A percentile compares a stretch with the other conserved stretches of the same genome.
These are phyloP conservation scores for Kalmanozyma brasiliensis DNA, from an alignment of 1,284 basidiomycete species.

Conservation along the genomic window DNA sequence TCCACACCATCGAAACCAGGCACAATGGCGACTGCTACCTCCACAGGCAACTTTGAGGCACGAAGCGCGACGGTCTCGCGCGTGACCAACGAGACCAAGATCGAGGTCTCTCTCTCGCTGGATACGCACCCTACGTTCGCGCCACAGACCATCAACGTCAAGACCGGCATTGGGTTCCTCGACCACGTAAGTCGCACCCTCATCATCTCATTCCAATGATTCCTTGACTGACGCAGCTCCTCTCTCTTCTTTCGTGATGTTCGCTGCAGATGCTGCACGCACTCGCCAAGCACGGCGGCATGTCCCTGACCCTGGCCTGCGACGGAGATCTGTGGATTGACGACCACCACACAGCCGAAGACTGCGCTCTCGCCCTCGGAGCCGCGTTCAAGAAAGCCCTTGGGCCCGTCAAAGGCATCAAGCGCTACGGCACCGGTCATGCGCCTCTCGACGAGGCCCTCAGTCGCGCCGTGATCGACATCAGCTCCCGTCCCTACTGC, in stretches of 20 bases:
- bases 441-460: constrained; percentile 93
- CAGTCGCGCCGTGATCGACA: constrained; percentile 94
- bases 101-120: constrained; percentile 82
- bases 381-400: constrained; percentile 94
- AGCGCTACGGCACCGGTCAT: constrained; percentile 93
- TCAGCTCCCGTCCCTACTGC: constrained; percentile 96
- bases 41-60: constrained; percentile 29
- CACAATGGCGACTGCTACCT: constrained; percentile 24
- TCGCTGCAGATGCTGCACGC: constrained; percentile 67
- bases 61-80: constrained; percentile 79
- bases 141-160: constrained; percentile 83
- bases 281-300: constrained; percentile 68
- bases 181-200: constrained; percentile 96
- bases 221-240: background rate
- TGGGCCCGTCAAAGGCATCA: constrained; percentile 92
- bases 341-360: constrained; percentile 98
- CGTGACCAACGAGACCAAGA: constrained; percentile 92
- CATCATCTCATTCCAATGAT: constrained; percentile 37
- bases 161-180: constrained; percentile 96
- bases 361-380: constrained; percentile 90
- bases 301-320: constrained; percentile 85
- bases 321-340: constrained; percentile 97
- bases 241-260: too few species aligned
- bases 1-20: background rate
- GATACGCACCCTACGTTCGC: constrained; percentile 78